phyloP scores from a whole-genome alignment of 2,329 filamentous ascomycete genomes.

The Geosmithia putterillii region DNA sequence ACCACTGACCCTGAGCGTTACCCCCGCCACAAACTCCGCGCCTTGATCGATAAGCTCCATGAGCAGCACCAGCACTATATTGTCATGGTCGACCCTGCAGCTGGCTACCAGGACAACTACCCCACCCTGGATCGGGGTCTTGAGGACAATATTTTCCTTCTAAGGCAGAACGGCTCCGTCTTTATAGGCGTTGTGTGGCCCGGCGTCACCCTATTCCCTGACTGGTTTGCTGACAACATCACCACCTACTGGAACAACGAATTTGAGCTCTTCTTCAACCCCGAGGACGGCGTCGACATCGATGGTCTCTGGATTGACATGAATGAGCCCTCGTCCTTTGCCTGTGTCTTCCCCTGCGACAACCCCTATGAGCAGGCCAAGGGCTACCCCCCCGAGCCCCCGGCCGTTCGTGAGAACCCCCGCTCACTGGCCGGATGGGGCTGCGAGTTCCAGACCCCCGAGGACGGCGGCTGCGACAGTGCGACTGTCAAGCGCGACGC shows the following conservation, averaged over 20 bases:
- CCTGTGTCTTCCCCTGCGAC: slow-evolving; percentile 15
- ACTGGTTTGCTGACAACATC: slow-evolving; percentile 61
- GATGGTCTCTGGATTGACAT: slow-evolving; percentile 72
- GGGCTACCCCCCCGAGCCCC: slow-evolving; percentile 47
- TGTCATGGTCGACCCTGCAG: slow-evolving; percentile 66
- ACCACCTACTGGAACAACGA: slow-evolving; percentile 59
- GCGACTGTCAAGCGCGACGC: not conserved
- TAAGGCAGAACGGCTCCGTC: slow-evolving; percentile 39
- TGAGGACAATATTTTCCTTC: slow-evolving; percentile 33
- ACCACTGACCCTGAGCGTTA: slow-evolving; percentile 57
- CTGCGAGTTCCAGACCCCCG: slow-evolving; percentile 15
- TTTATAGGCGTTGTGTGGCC: slow-evolving; percentile 65
- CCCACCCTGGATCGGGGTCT: slow-evolving; percentile 26
- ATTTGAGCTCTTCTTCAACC: slow-evolving; percentile 52
- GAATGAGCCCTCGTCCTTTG: slow-evolving; percentile 35
- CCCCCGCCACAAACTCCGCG: slow-evolving; percentile 47
- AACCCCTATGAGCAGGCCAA: slow-evolving; percentile 11
- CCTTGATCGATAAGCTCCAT: slow-evolving; percentile 56
- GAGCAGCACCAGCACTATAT: slow-evolving; percentile 55
- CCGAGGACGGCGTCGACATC: slow-evolving; percentile 55
- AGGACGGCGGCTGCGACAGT: slow-evolving; percentile 3
- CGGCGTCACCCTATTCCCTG: slow-evolving; percentile 58
- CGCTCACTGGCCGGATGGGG: slow-evolving; percentile 58
- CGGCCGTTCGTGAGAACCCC: slow-evolving; percentile 49
- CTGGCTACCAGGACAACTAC: slow-evolving; percentile 37